phyloP scores from a whole-genome alignment of 108 stramenopile species.

The Cyclostephanos invisitatus region DNA sequence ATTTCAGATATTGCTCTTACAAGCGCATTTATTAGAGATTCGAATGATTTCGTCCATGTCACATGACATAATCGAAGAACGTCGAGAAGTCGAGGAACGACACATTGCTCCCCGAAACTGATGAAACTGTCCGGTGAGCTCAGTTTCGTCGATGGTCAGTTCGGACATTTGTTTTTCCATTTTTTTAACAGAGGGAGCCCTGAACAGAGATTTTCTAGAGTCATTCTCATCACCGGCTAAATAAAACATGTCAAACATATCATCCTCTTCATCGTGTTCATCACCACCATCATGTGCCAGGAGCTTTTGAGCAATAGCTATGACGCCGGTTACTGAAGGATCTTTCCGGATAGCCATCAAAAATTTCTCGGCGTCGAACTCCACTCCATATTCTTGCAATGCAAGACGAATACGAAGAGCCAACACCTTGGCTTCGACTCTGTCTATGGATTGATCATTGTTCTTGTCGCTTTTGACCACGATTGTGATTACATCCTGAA shows the following conservation, averaged over 20 bases:
- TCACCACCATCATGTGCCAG: constrained; percentile 16
- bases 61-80: no score
- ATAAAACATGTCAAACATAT: constrained; percentile 42
- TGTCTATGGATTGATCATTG: constrained; percentile 29
- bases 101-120: no score
- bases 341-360: constrained; percentile 26
- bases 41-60: no score
- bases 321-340: constrained; percentile 31
- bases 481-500: constrained; percentile 35
- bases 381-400: constrained; percentile 39
- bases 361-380: constrained; percentile 45
- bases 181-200: no score
- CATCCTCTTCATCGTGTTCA: constrained; percentile 20
- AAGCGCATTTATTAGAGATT: no score
- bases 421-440: constrained; percentile 29
- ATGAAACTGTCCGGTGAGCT: no score
- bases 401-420: constrained; percentile 34
- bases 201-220: no score
- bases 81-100: no score
- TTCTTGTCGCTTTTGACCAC: constrained; percentile 35
- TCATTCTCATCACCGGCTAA: constrained; percentile 10
- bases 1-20: no score
- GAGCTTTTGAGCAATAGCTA: constrained; percentile 32
- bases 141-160: no score
- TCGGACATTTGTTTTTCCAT: no score